Evolutionary conservation across 2,329 filamentous ascomycete species (phyloP).

Genomic region (Clonostachys rosea): DNA sequence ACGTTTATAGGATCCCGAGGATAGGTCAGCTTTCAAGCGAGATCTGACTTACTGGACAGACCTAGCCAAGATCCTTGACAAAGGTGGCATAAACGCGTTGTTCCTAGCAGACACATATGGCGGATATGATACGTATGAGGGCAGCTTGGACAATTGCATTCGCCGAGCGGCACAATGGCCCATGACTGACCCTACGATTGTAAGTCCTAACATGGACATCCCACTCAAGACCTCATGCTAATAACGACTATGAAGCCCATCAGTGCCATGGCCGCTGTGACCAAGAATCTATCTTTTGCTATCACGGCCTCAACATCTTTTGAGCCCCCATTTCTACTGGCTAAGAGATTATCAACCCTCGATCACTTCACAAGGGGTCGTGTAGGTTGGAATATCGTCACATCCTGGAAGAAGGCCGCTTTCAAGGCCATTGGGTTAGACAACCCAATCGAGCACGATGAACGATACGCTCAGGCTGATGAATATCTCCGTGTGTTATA

Average conservation of each 20-base stretch:
- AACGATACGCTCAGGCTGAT: constrained; percentile 56
- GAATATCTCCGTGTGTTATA: constrained; percentile 59
- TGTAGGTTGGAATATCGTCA: constrained; percentile 65
- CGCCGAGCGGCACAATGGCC: constrained; percentile 61
- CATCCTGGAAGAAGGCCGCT: constrained; percentile 42
- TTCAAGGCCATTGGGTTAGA: constrained; percentile 59
- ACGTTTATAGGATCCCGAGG: constrained; percentile 45
- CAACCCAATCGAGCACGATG: constrained; percentile 53
- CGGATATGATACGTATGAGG: constrained; percentile 58
- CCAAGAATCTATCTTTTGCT: constrained; percentile 57
- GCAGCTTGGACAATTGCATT: constrained; percentile 55
- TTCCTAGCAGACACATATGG: constrained; percentile 65
- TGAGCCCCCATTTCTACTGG: constrained; percentile 56
- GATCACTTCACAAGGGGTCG: constrained; percentile 58
- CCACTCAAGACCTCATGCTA: background rate
- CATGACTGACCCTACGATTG: constrained; percentile 55
- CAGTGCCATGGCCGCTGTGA: constrained; percentile 62
- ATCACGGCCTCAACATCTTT: constrained; percentile 61
- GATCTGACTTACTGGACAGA: constrained; percentile 60
- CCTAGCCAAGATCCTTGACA: constrained; percentile 56
- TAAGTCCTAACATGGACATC: background rate
- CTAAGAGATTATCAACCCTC: constrained; percentile 56
- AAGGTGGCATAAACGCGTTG: constrained; percentile 58
- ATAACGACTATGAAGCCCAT: constrained; percentile 38
- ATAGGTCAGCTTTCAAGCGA: constrained; percentile 57